Evolutionary conservation across 2,329 filamentous ascomycete genomes (phyloP).

Genomic region (Colletotrichum limetticola): DNA sequence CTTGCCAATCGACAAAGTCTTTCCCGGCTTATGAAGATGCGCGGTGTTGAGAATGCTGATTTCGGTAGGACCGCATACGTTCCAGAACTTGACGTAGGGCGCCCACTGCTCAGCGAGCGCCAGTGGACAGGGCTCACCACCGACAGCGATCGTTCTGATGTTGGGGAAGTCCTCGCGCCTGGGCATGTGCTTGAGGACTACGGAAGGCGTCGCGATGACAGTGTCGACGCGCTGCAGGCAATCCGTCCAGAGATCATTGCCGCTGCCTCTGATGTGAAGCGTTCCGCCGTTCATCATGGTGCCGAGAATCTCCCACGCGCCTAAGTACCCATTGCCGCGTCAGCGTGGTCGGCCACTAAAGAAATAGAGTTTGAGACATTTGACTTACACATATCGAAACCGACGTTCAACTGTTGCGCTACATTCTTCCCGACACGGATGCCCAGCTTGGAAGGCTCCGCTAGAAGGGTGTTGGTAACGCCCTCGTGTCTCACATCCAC

Average conservation of each 20-base stretch:
- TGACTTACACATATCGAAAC: conserved; percentile 69
- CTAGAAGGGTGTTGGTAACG: conserved; percentile 31
- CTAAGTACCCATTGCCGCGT: conserved; percentile 45
- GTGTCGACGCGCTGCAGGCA: conserved; percentile 36
- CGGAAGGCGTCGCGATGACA: conserved; percentile 36
- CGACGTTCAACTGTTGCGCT: conserved; percentile 66
- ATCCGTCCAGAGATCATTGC: conserved; percentile 34
- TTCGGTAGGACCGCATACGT: conserved; percentile 70
- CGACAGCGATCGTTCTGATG: conserved; percentile 34
- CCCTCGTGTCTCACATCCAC: conserved; percentile 64
- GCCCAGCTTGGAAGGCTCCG: conserved; percentile 49
- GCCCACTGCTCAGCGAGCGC: conserved; percentile 67
- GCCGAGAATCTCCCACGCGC: conserved; percentile 69
- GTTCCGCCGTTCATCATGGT: conserved; percentile 37
- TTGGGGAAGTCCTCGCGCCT: conserved; percentile 33
- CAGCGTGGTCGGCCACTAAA: neutral
- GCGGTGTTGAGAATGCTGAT: conserved; percentile 68
- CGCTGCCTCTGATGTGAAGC: conserved; percentile 37
- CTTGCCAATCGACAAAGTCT: conserved; percentile 61
- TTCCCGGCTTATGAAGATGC: conserved; percentile 44
- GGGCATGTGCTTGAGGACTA: conserved; percentile 37
- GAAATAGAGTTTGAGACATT: conserved; percentile 12
- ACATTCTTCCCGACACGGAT: conserved; percentile 62
- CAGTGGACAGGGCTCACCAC: conserved; percentile 35
- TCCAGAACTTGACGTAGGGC: conserved; percentile 59